These are phyloP conservation scores for Bimuria novae-zelandiae DNA, from an alignment of 2,329 filamentous ascomycete genomes.

Conservation along the genomic window DNA sequence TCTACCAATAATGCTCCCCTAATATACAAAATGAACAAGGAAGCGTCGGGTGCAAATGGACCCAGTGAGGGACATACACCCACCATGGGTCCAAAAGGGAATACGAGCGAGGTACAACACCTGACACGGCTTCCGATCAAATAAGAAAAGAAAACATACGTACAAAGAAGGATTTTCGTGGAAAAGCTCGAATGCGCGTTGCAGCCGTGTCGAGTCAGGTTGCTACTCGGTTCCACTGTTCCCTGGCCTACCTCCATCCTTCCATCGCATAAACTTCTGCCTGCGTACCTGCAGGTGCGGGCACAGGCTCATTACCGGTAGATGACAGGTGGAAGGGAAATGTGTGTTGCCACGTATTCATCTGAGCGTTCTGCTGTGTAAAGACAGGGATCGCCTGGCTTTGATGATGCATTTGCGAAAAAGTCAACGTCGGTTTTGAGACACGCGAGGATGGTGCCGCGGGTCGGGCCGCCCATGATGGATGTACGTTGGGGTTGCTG, in stretches of 20 bases:
- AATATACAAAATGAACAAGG: not conserved
- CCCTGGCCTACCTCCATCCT: not conserved
- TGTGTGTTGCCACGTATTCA: constrained; percentile 9
- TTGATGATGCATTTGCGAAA: constrained; percentile 5
- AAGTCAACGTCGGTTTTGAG: constrained; percentile 14
- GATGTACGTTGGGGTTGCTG: constrained; percentile 17
- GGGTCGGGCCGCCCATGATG: constrained; percentile 25
- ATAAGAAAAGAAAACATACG: constrained; percentile 7
- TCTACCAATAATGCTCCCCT: not conserved
- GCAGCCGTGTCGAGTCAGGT: not conserved
- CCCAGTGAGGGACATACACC: not conserved
- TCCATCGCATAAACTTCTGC: constrained; percentile 4
- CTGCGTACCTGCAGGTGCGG: not conserved
- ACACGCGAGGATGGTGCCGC: constrained; percentile 15
- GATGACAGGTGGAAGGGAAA: constrained; percentile 9
- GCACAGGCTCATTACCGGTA: not conserved
- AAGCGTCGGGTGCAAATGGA: not conserved
- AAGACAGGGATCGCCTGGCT: constrained; percentile 5
- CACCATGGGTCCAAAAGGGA: no score
- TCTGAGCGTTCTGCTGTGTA: constrained; percentile 1
- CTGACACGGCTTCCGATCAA: not conserved
- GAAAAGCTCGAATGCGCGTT: not conserved
- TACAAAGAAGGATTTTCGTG: constrained; percentile 1
- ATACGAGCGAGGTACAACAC: not conserved
- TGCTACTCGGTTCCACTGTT: not conserved